A percentile compares a stretch with the other conserved stretches of the same genome.
These are phyloP conservation scores for Inga leiocalycina DNA, from an alignment of 306 rosid genomes.

Conservation along the genomic window DNA sequence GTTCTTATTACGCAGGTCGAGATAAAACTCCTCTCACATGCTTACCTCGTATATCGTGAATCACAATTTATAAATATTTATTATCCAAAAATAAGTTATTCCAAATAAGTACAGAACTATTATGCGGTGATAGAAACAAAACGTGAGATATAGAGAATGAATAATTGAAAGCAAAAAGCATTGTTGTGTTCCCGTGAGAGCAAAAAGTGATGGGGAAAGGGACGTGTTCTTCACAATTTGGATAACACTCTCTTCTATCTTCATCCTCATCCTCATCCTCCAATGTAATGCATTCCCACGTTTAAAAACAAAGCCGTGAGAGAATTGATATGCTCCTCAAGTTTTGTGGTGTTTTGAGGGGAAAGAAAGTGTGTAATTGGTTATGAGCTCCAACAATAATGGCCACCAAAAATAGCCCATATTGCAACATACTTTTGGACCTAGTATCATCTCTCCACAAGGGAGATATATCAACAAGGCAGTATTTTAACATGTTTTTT, in stretches of 20 bases:
- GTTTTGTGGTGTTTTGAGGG: background rate
- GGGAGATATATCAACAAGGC: too few relatives aligned
- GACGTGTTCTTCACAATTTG: background rate
- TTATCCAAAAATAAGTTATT: too few relatives aligned
- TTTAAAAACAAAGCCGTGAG: background rate
- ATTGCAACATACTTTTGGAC: too few relatives aligned
- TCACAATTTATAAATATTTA: too few relatives aligned
- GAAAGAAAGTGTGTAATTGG: background rate
- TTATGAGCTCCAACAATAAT: conserved; percentile 17
- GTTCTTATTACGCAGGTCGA: too few relatives aligned
- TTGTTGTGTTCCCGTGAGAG: background rate
- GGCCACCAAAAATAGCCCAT: background rate
- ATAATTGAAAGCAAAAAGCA: conserved; percentile 28
- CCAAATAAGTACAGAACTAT: too few relatives aligned
- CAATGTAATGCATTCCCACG: background rate
- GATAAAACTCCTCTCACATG: too few relatives aligned
- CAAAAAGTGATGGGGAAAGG: background rate
- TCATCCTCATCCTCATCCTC: conserved; percentile 23
- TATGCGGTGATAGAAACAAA: background rate
- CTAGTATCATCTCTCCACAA: too few relatives aligned
- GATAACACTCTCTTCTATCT: conserved; percentile 35
- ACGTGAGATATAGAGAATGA: background rate
- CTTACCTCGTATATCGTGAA: too few relatives aligned
- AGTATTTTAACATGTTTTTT: too few relatives aligned
- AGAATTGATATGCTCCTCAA: background rate